Percentiles rank a stretch among this genome's conserved stretches.
Conservation (phyloP, 108 stramenopile species). For the Conticribra guillardii region DNA sequence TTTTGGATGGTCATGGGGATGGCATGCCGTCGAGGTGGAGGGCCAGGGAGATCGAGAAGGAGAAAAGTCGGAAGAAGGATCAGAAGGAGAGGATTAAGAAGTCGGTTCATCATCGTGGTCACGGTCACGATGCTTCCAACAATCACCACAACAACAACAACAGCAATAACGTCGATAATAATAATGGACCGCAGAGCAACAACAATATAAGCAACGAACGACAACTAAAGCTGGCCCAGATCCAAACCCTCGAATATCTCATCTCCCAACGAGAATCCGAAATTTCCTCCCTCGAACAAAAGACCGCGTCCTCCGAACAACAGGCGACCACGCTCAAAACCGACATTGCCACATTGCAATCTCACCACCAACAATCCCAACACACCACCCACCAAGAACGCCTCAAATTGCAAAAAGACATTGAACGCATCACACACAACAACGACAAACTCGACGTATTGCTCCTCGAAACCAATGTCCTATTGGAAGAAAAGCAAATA, state of each 20-base stretch:
- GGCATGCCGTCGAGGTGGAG: too few relatives aligned
- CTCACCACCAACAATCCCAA: background rate
- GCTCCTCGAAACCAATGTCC: slow-evolving; percentile 3
- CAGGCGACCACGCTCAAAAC: background rate
- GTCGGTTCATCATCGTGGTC: too few relatives aligned
- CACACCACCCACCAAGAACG: background rate
- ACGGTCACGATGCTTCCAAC: too few relatives aligned
- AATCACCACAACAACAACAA: too few relatives aligned
- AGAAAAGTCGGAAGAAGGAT: too few relatives aligned
- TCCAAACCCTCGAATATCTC: slow-evolving; percentile 6
- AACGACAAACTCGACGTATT: slow-evolving; percentile 11
- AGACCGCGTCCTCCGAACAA: background rate
- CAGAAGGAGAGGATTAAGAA: too few relatives aligned
- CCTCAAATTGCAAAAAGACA: background rate
- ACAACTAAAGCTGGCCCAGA: too few relatives aligned
- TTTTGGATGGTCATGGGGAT: too few relatives aligned
- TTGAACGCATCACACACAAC: background rate
- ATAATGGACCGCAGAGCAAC: too few relatives aligned
- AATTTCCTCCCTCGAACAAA: slow-evolving; percentile 5
- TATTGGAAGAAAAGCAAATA: slow-evolving; percentile 11
- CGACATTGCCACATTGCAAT: background rate
- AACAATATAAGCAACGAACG: too few relatives aligned
- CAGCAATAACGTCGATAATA: too few relatives aligned
- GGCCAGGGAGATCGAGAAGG: too few relatives aligned
- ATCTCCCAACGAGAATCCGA: slow-evolving; percentile 10